Evolutionary conservation across 2,329 filamentous ascomycete genomes (phyloP), one percentile per base, ranked within the genome.

Genomic region (Basipetospora chlamydospora): DNA sequence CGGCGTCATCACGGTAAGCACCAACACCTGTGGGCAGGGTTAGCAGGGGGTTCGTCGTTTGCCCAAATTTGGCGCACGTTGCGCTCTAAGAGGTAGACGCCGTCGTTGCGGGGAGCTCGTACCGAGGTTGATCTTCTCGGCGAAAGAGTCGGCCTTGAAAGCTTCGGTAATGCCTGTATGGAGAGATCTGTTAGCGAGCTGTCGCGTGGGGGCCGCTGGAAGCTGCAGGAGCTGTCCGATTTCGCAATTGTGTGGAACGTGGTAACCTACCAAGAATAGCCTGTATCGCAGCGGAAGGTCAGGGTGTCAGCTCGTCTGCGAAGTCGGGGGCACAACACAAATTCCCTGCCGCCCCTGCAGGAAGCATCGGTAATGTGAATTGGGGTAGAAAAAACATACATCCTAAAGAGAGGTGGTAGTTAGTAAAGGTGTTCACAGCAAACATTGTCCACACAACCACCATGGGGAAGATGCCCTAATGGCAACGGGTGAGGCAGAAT

Each of bases 111-210:
- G 29, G 28, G 39, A 30, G 21, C 39, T 50, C 70, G 53, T 65
- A 81, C 82, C 90, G 43, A 98, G 69, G 69, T 96, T 96, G 71
- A 98, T 96, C 77, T 96, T 98, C 68, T 94, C 77, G 44, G 76
- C 67, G 62, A 92, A 88, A 53, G 69, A 73, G 60, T 98, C 90
- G 61, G 87, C 87, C 73, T 96, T 98, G 81, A 90, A 98, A 43
- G 90, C 90, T 67, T 98, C 90, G 44, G 90, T 96, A 64, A 98
- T 86, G 59, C 83, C 80, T 79, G 37, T 34, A 18, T 6, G 20
- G 35, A 30, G 38, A 28, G 20, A 9, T 16, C 3, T 17, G 22
- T 23, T 11, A 23, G 22, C 11, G 11, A 23, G 11, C 6, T 23
- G 22, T 23, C 22, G n/a, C 10, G 13, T 26, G 42, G 40, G 32